A percentile compares a stretch with the other conserved stretches of the same genome.
phyloP scores from a whole-genome alignment of 805 yeast genomes.

The Debaryomyces maramus region DNA sequence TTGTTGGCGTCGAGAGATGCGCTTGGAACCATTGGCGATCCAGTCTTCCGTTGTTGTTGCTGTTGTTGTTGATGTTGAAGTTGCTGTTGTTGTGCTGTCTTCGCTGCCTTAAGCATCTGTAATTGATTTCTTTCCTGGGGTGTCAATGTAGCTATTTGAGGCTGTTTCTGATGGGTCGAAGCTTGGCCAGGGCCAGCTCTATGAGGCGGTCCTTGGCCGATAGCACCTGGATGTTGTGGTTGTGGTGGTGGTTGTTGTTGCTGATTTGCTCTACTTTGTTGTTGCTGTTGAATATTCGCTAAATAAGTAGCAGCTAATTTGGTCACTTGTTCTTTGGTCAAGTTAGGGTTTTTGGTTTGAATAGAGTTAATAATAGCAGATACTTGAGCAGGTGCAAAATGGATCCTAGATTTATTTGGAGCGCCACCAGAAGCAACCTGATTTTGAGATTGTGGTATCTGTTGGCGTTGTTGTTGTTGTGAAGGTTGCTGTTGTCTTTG shows the following conservation, averaged over 20 bases:
- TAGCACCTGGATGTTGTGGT: conserved; percentile 6
- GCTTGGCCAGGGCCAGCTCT: conserved; percentile 5
- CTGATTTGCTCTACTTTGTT: conserved; percentile 34
- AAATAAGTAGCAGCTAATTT: conserved; percentile 64
- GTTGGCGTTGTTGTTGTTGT: conserved; percentile 10
- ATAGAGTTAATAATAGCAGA: conserved; percentile 64
- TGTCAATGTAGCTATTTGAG: conserved; percentile 38
- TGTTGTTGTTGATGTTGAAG: conserved; percentile 21
- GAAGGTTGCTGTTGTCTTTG: conserved; percentile 4
- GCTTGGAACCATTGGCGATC: conserved; percentile 9
- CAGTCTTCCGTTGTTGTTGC: conserved; percentile 13
- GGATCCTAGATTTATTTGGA: conserved; percentile 32
- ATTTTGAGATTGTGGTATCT: conserved; percentile 19
- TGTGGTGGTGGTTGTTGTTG: conserved; percentile 23
- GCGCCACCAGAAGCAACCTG: conserved; percentile 1
- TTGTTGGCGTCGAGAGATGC: conserved; percentile 22
- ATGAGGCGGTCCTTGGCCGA: conserved; percentile 3
- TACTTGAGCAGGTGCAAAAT: conserved; percentile 61
- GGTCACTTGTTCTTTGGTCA: conserved; percentile 64
- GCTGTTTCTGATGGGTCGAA: conserved; percentile 17
- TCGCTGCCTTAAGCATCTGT: conserved; percentile 39
- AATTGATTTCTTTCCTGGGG: conserved; percentile 45
- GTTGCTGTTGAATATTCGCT: conserved; percentile 57
- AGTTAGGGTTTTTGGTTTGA: conserved; percentile 62
- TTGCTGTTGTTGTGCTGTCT: conserved; percentile 30